Evolutionary conservation across 371 early-diverging fungal genomes (phyloP).

Genomic region (Actinomucor elegans): DNA sequence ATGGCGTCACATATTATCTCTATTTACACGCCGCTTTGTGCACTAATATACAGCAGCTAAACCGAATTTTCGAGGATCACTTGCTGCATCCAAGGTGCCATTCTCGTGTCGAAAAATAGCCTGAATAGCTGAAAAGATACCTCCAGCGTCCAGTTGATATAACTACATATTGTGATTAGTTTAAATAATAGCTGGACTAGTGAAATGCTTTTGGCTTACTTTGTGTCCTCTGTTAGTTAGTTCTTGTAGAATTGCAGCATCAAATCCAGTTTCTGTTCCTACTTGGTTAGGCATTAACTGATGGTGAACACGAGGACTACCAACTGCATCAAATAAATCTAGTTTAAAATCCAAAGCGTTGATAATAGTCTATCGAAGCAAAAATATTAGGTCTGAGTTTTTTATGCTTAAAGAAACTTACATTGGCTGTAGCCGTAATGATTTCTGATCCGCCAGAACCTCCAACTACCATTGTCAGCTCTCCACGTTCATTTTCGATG

Average conservation of each 20-base stretch:
- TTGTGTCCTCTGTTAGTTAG: neutral
- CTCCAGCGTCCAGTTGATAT: neutral
- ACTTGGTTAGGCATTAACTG: slow-evolving; percentile 86
- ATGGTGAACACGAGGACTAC: slow-evolving; percentile 87
- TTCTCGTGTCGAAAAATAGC: slow-evolving; percentile 24
- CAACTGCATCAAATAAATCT: slow-evolving; percentile 74
- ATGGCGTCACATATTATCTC: slow-evolving; percentile 7
- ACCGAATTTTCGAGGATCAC: slow-evolving; percentile 41
- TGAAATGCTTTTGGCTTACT: neutral
- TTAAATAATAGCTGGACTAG: too few species aligned
- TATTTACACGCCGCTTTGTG: too few species aligned
- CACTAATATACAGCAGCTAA: slow-evolving; percentile 35
- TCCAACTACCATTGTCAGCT: slow-evolving; percentile 81
- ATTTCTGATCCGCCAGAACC: slow-evolving; percentile 97
- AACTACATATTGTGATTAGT: too few species aligned
- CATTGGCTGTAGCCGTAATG: slow-evolving; percentile 81
- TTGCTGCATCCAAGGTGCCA: slow-evolving; percentile 34
- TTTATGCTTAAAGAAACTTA: slow-evolving; percentile 24
- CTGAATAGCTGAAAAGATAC: slow-evolving; percentile 27
- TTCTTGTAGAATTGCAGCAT: neutral
- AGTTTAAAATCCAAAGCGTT: slow-evolving; percentile 72
- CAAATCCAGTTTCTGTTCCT: slow-evolving; percentile 25
- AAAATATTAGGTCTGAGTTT: neutral
- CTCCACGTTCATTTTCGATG: slow-evolving; percentile 62
- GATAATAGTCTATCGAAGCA: slow-evolving; percentile 60